Conservation (phyloP, 2,329 filamentous ascomycete species). For the Penicillium hordei region DNA sequence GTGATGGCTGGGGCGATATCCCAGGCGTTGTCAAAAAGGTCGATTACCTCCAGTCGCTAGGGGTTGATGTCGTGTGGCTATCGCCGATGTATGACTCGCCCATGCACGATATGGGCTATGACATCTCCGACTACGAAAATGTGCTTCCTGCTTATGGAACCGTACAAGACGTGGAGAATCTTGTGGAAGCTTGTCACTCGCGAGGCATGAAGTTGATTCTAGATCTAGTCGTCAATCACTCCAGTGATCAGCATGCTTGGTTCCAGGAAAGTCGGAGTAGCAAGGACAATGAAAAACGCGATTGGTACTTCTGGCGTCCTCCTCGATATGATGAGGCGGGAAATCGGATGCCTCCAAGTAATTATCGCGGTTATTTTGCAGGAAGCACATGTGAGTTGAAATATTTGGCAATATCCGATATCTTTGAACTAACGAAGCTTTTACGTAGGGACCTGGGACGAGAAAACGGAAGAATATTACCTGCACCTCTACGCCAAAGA, state of each 20-base stretch:
- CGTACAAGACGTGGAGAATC: conserved; percentile 57
- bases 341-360: conserved; percentile 64
- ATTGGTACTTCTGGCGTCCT: conserved; percentile 61
- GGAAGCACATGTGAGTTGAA: conserved; percentile 54
- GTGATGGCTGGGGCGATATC: conserved; percentile 64
- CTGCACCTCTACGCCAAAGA: conserved; percentile 69
- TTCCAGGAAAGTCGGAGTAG: conserved; percentile 62
- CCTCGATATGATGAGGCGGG: conserved; percentile 54
- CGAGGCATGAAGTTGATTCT: conserved; percentile 66
- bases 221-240: conserved; percentile 73
- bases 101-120: conserved; percentile 69
- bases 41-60: conserved; percentile 61
- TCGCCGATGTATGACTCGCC: conserved; percentile 66
- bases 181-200: conserved; percentile 57
- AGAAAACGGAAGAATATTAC: conserved; percentile 68
- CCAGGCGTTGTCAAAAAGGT: conserved; percentile 63
- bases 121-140: conserved; percentile 64
- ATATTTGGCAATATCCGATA: background rate
- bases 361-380: conserved; percentile 65
- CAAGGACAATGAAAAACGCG: conserved; percentile 58
- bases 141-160: conserved; percentile 63
- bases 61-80: conserved; percentile 66
- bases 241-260: conserved; percentile 66
- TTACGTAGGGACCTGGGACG: conserved; percentile 59
- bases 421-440: background rate